These are phyloP conservation scores for Bipolaris oryzae DNA, from an alignment of 2,329 filamentous ascomycete species.

Conservation along the genomic window DNA sequence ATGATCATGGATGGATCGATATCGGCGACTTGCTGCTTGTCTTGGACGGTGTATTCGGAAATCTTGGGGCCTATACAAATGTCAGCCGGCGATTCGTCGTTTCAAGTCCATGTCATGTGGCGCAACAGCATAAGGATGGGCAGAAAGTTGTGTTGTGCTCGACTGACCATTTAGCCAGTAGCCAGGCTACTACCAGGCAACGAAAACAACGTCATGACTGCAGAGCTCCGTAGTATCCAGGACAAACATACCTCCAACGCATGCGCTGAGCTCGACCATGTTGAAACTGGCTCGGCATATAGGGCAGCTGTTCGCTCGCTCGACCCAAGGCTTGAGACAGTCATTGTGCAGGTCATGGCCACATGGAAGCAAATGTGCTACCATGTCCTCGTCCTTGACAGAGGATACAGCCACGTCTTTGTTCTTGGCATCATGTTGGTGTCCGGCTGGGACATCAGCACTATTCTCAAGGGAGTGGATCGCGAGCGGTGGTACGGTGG, in stretches of 20 bases:
- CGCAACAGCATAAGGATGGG: constrained; percentile 13
- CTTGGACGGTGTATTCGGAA: constrained; percentile 70
- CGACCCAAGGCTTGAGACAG: constrained; percentile 92
- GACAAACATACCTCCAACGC: constrained; percentile 70
- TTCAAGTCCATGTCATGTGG: constrained; percentile 10
- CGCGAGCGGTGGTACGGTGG: constrained; percentile 34
- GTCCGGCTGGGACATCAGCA: constrained; percentile 31
- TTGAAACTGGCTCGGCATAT: constrained; percentile 95
- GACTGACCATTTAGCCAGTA: constrained; percentile 41
- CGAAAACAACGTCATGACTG: constrained; percentile 25
- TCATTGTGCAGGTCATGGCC: constrained; percentile 91
- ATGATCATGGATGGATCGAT: constrained; percentile 81
- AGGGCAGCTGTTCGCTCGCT: constrained; percentile 95
- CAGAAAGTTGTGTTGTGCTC: constrained; percentile 32
- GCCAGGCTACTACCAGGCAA: constrained; percentile 24
- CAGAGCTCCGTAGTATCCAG: constrained; percentile 22
- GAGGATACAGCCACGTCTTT: constrained; percentile 36
- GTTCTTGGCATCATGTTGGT: constrained; percentile 21
- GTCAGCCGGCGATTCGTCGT: constrained; percentile 21
- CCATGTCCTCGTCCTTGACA: constrained; percentile 55
- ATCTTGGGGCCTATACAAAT: constrained; percentile 56
- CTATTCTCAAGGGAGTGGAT: constrained; percentile 35
- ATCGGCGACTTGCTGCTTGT: constrained; percentile 88
- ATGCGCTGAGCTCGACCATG: constrained; percentile 80
- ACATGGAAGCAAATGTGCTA: constrained; percentile 73